These are phyloP conservation scores for Bipolaris gigantea DNA, from an alignment of 2,329 filamentous ascomycete species.

Conservation along the genomic window DNA sequence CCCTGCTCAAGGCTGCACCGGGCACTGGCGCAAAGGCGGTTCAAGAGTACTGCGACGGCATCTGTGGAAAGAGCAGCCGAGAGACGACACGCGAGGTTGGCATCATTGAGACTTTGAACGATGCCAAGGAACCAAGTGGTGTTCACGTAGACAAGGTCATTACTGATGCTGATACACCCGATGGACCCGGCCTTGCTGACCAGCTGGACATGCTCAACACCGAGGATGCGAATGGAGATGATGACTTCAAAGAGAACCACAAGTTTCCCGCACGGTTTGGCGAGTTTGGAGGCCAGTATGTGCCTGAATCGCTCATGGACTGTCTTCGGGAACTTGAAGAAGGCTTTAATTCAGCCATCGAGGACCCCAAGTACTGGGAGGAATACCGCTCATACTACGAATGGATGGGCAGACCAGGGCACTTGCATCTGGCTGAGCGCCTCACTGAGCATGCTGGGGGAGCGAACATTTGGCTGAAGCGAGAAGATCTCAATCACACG, in stretches of 20 bases:
- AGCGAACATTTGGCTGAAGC: conserved; percentile 96
- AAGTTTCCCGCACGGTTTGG: conserved; percentile 86
- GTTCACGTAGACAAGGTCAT: conserved; percentile 72
- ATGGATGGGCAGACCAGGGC: conserved; percentile 94
- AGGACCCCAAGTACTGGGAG: conserved; percentile 93
- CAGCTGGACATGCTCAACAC: conserved; percentile 82
- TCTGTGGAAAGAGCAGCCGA: conserved; percentile 60
- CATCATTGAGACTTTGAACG: conserved; percentile 68
- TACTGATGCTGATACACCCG: conserved; percentile 57
- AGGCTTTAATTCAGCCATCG: conserved; percentile 83
- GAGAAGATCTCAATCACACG: conserved; percentile 96
- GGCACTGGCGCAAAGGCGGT: conserved; percentile 72
- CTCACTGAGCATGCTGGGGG: conserved; percentile 87
- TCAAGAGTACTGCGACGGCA: conserved; percentile 81
- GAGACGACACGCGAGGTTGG: conserved; percentile 67
- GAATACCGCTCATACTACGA: conserved; percentile 95
- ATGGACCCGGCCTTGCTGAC: conserved; percentile 72
- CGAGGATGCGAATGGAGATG: conserved; percentile 42
- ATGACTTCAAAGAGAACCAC: conserved; percentile 39
- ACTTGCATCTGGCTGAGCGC: conserved; percentile 84
- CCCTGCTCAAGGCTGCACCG: conserved; percentile 67
- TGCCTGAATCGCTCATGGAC: conserved; percentile 97
- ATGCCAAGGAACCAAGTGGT: conserved; percentile 61
- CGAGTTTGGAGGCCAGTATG: conserved; percentile 95
- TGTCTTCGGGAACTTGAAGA: conserved; percentile 87